Percentiles rank a stretch among this genome's conserved stretches.
These are phyloP conservation scores for Ascocoryne sarcoides DNA, from an alignment of 2,329 filamentous ascomycete species.

Conservation along the genomic window DNA sequence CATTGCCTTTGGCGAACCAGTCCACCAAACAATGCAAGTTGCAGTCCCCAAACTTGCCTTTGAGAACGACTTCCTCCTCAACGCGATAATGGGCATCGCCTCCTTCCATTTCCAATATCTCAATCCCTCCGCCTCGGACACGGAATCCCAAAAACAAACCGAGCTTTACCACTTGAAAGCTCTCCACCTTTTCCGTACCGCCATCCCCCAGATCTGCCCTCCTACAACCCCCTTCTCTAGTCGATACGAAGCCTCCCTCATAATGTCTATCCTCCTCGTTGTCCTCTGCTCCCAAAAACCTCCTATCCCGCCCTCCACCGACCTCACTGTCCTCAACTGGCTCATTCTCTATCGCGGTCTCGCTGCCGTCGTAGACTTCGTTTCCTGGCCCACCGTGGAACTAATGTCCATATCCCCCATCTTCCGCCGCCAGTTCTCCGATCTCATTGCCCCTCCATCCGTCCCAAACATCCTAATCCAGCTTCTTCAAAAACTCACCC, in stretches of 20 bases:
- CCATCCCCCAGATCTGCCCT: conserved; percentile 10
- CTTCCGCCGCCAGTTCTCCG: conserved; percentile 16
- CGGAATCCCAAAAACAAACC: conserved; percentile 12
- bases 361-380: conserved; percentile 11
- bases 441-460: conserved; percentile 12
- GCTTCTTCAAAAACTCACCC: conserved; percentile 18
- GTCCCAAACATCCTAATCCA: conserved; percentile 19
- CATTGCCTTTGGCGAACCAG: conserved; percentile 11
- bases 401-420: conserved; percentile 15
- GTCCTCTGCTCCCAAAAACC: conserved; percentile 18
- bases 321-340: conserved; percentile 21
- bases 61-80: conserved; percentile 22
- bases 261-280: conserved; percentile 22
- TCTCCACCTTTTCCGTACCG: conserved; percentile 18
- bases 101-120: conserved; percentile 22
- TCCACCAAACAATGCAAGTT: conserved; percentile 13
- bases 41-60: conserved; percentile 23
- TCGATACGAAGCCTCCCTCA: conserved; percentile 22
- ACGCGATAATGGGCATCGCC: conserved; percentile 23
- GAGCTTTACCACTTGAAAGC: conserved; percentile 20
- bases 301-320: conserved; percentile 6
- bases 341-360: conserved; percentile 21
- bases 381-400: conserved; percentile 1
- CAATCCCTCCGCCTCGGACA: conserved; percentile 4
- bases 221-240: conserved; percentile 14